Evolutionary conservation across 164 flowering plant genomes (phyloP).

Genomic region (Taxillus chinensis): DNA sequence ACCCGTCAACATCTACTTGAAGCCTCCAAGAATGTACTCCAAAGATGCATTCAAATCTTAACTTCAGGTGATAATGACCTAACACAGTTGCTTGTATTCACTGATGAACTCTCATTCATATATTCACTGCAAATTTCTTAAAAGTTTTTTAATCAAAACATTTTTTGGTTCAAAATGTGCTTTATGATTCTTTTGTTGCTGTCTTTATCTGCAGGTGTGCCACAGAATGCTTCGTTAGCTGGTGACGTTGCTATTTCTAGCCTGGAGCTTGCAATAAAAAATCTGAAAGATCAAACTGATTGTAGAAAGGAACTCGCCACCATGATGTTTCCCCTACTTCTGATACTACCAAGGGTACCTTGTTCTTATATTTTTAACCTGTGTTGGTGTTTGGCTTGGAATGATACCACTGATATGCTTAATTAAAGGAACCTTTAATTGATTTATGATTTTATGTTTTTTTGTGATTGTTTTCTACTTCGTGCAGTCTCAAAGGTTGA

Average conservation of each 20-base stretch:
- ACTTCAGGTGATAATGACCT: conserved; percentile 28
- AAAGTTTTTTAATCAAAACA: too few relatives aligned
- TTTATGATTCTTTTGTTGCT: neutral
- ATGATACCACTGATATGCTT: too few relatives aligned
- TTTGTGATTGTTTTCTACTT: conserved; percentile 1
- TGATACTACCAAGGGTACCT: conserved; percentile 61
- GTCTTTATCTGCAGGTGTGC: conserved; percentile 30
- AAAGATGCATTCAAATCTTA: conserved; percentile 36
- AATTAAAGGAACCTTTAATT: too few relatives aligned
- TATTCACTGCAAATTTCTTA: too few relatives aligned
- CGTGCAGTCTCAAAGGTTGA: conserved; percentile 50
- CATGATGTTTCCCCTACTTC: conserved; percentile 56
- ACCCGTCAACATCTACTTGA: conserved; percentile 31
- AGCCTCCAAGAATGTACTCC: conserved; percentile 36
- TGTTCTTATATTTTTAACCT: conserved; percentile 1
- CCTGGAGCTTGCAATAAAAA: conserved; percentile 31
- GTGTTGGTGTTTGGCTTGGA: neutral
- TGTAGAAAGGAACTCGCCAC: conserved; percentile 35
- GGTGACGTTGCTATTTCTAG: conserved; percentile 45
- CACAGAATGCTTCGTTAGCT: conserved; percentile 25
- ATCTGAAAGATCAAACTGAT: conserved; percentile 20
- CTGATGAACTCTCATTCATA: too few relatives aligned
- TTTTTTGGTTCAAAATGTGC: too few relatives aligned
- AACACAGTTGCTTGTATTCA: neutral
- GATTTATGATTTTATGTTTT: too few relatives aligned